Evolutionary conservation across 2,329 filamentous ascomycete genomes (phyloP), one percentile per base, ranked within the genome.

Genomic region (Botryosphaeria dothidea): DNA sequence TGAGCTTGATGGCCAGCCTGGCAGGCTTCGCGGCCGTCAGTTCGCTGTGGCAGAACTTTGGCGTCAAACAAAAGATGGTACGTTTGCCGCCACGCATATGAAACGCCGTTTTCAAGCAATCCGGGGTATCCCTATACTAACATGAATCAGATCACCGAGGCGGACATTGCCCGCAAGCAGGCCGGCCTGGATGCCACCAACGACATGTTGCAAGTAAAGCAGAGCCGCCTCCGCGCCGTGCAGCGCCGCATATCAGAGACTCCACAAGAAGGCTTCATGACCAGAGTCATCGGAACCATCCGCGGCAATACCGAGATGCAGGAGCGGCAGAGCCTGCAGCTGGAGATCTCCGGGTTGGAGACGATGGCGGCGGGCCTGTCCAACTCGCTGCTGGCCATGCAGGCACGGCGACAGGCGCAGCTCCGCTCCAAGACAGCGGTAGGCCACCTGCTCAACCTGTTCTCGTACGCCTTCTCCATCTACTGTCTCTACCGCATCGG

Each of bases 1-100:
- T 95, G 64, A 89, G 90, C 54, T 79, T 95, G 62, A 96, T 96
- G 92, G 92, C 92, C 17, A 84, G 93, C 15, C 81, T 96, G n/a
- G 92, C 92, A 6, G 92, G 92, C 0, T 96, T 96, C 71, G 92
- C 92, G 5, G 92, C 92, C n/a, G 90, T 96, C 36, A 93, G 91
- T 25, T 90, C 91, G 1, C 88, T 93, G 1, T 96, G 92, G 92
- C 90, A 96, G 73, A 92, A 87, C 0, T 92, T 96, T 77, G 85
- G 88, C 25, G 87, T 88, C 31, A 86, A 85, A 43, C 81, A 86
- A 51, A 83, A 85, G 31, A 86, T 86, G 3, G 86, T 83, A 67
- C 70, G 76, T 69, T n/a, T 11, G 6, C 23, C 27, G 27, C 34
- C 17, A 13, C 29, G 15, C 23, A 13, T 67, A 41, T 2, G 77